These are phyloP conservation scores for Umbilicaria muhlenbergii DNA, from an alignment of 495 filamentous ascomycete species.

Conservation along the genomic window DNA sequence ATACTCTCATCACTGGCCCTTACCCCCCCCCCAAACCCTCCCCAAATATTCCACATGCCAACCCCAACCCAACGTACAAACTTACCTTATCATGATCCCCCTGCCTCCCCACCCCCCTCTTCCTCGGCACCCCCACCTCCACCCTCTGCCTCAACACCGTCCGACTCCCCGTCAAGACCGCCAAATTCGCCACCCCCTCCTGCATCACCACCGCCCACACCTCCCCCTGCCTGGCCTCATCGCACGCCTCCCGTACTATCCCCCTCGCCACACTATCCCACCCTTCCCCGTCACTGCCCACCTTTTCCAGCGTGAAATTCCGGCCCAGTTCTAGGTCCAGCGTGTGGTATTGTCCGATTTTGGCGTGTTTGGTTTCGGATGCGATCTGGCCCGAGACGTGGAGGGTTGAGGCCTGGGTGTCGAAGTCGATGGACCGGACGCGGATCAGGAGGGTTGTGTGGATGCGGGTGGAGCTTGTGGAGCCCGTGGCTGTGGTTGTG, in stretches of 20 bases:
- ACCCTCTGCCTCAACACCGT: constrained; percentile 78
- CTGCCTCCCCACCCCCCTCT: constrained; percentile 40
- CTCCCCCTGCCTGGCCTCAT: constrained; percentile 52
- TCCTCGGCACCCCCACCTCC: constrained; percentile 70
- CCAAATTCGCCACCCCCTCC: constrained; percentile 85
- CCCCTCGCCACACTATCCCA: constrained; percentile 87
- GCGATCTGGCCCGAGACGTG: constrained; percentile 73
- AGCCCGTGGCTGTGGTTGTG: constrained; percentile 54
- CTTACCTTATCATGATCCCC: constrained; percentile 49
- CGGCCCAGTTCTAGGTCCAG: constrained; percentile 78
- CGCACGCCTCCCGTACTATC: constrained; percentile 61
- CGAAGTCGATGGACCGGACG: constrained; percentile 79
- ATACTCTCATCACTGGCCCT: not conserved
- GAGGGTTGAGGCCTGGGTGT: constrained; percentile 64
- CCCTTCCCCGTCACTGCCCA: constrained; percentile 37
- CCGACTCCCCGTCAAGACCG: constrained; percentile 79
- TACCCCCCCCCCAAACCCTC: too few species aligned
- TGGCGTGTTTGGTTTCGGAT: constrained; percentile 70
- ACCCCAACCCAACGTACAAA: constrained; percentile 7
- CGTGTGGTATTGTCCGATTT: constrained; percentile 76
- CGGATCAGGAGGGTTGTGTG: constrained; percentile 65
- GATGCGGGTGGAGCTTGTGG: constrained; percentile 56
- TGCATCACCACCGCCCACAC: constrained; percentile 88
- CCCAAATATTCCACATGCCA: too few species aligned
- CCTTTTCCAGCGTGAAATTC: constrained; percentile 70